Evolutionary conservation across 2,329 filamentous ascomycete species (phyloP).

Genomic region (Epichloe sibirici): DNA sequence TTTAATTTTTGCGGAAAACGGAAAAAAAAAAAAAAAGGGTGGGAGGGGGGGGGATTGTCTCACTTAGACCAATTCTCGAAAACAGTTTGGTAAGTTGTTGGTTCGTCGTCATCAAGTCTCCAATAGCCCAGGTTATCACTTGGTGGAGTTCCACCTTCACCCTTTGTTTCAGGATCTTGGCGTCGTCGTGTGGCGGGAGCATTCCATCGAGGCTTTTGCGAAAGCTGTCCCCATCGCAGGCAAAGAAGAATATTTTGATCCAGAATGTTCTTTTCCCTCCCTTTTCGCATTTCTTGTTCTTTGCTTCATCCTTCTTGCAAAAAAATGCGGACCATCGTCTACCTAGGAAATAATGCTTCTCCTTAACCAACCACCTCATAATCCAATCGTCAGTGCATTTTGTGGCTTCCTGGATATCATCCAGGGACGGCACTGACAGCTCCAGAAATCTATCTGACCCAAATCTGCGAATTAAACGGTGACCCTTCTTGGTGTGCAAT

Average conservation of each 20-base stretch:
- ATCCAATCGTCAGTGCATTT: slow-evolving; percentile 22
- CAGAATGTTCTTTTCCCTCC: background rate
- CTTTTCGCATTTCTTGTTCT: slow-evolving; percentile 6
- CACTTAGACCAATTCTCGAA: slow-evolving; percentile 43
- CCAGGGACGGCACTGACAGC: slow-evolving; percentile 35
- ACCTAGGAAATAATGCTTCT: slow-evolving; percentile 30
- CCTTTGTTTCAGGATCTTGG: slow-evolving; percentile 11
- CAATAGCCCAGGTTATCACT: slow-evolving; percentile 42
- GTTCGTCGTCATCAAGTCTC: slow-evolving; percentile 28
- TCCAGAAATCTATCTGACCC: slow-evolving; percentile 48
- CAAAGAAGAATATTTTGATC: slow-evolving; percentile 37
- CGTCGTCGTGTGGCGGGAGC: slow-evolving; percentile 15
- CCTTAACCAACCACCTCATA: slow-evolving; percentile 16
- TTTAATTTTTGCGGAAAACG: background rate
- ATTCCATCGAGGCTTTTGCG: background rate
- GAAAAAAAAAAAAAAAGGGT: background rate
- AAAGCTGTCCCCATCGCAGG: slow-evolving; percentile 36
- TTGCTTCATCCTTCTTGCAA: slow-evolving; percentile 27
- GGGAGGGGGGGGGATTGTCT: slow-evolving; percentile 2
- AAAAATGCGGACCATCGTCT: slow-evolving; percentile 38
- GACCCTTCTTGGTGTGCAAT: slow-evolving; percentile 33
- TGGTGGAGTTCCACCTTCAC: slow-evolving; percentile 24
- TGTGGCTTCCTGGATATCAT: slow-evolving; percentile 14
- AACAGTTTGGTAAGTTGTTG: slow-evolving; percentile 45
- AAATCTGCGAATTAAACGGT: slow-evolving; percentile 42